phyloP scores from a whole-genome alignment of 2,329 filamentous ascomycete genomes.

The Fusarium mundagurra region DNA sequence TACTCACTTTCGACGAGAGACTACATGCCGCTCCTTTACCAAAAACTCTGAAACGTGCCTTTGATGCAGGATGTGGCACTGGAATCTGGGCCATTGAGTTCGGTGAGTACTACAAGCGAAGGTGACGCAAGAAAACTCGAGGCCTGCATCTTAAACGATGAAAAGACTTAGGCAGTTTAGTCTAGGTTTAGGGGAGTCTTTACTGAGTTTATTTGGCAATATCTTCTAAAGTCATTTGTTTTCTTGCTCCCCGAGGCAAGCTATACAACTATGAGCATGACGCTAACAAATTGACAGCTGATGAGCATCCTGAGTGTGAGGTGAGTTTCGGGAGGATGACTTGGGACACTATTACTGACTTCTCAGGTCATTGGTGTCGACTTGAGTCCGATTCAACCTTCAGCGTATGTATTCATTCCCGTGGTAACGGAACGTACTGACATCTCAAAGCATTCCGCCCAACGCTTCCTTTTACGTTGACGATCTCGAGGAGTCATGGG shows the following conservation, averaged over 20 bases:
- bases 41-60: not conserved
- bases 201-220: too few species aligned
- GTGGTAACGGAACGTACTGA: accelerated
- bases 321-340: accelerated
- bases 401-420: not conserved
- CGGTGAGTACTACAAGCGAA: not conserved
- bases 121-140: too few species aligned
- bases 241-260: too few species aligned
- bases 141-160: too few species aligned
- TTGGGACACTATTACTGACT: not conserved
- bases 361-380: slow-evolving; percentile 19
- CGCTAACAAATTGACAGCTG: not conserved
- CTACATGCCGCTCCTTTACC: slow-evolving; percentile 1
- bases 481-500: slow-evolving; percentile 17
- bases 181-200: too few species aligned
- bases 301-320: slow-evolving; percentile 25
- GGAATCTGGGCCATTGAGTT: slow-evolving; percentile 32
- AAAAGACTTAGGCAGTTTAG: too few species aligned
- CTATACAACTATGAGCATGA: accelerated
- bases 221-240: too few species aligned
- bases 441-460: slow-evolving; percentile 3
- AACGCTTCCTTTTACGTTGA: slow-evolving; percentile 23
- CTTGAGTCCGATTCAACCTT: slow-evolving; percentile 23
- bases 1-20: slow-evolving; percentile 16
- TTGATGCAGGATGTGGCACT: slow-evolving; percentile 21